Percentiles rank a stretch among this genome's conserved stretches.
Conservation (phyloP, 495 filamentous ascomycete species). For the Penicillium longicatenatum region DNA sequence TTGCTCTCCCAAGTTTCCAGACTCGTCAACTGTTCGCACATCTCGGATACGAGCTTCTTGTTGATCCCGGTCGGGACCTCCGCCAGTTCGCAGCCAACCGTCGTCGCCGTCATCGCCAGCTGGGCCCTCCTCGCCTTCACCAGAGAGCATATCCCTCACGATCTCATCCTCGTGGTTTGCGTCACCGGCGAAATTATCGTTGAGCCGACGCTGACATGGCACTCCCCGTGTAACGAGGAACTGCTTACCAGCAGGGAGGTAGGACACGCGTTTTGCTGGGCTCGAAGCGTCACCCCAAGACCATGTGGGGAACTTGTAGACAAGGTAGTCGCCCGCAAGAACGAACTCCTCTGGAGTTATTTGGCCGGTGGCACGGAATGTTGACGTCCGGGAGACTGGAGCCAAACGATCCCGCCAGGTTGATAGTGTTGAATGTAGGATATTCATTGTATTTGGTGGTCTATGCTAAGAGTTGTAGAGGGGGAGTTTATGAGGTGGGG, state of each 20-base stretch:
- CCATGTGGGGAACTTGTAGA: slow-evolving; percentile 99
- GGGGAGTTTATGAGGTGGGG: slow-evolving; percentile 14
- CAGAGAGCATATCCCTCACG: slow-evolving; percentile 74
- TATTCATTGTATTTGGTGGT: slow-evolving; percentile 45
- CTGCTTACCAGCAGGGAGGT: slow-evolving; percentile 90
- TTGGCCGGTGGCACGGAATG: slow-evolving; percentile 89
- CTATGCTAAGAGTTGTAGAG: slow-evolving; percentile 13
- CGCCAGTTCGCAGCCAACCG: slow-evolving; percentile 89
- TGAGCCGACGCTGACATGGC: slow-evolving; percentile 85
- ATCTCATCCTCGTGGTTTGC: slow-evolving; percentile 82
- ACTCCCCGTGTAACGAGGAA: slow-evolving; percentile 93
- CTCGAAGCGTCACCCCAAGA: slow-evolving; percentile 90
- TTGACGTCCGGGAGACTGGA: slow-evolving; percentile 84
- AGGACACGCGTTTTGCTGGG: slow-evolving; percentile 70
- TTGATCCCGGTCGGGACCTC: slow-evolving; percentile 49
- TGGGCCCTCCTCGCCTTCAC: slow-evolving; percentile 49
- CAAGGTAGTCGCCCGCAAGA: slow-evolving; percentile 93
- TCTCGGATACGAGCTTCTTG: slow-evolving; percentile 75
- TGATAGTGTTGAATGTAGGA: slow-evolving; percentile 79
- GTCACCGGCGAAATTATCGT: slow-evolving; percentile 89
- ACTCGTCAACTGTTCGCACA: slow-evolving; percentile 83
- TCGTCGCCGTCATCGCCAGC: slow-evolving; percentile 70
- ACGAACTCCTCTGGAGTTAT: slow-evolving; percentile 98
- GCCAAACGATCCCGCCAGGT: slow-evolving; percentile 87
- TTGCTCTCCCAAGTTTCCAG: slow-evolving; percentile 70